Evolutionary conservation across 768 basidiomycete species (phyloP).

Genomic region (Lactarius akahatsu): DNA sequence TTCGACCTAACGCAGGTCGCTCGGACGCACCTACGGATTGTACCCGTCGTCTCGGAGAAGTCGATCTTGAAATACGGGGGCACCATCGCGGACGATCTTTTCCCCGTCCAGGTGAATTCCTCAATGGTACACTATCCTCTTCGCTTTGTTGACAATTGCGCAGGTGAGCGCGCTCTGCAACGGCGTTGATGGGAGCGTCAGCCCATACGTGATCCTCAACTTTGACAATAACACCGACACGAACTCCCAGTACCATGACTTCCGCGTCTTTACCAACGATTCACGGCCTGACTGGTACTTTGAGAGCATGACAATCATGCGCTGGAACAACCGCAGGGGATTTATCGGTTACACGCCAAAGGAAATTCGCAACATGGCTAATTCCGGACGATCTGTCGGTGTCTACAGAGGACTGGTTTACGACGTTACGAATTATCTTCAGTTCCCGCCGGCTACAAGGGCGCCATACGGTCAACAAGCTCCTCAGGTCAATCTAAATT

Average conservation of each 20-base stretch:
- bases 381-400: conserved; percentile 62
- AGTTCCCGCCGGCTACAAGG: conserved; percentile 56
- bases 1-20: conserved; percentile 80
- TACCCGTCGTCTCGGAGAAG: conserved; percentile 74
- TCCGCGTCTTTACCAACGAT: conserved; percentile 85
- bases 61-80: conserved; percentile 84
- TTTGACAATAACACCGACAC: conserved; percentile 73
- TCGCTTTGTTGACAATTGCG: conserved; percentile 14
- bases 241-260: conserved; percentile 91
- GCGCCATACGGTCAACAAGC: conserved; percentile 50
- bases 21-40: conserved; percentile 60
- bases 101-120: conserved; percentile 82
- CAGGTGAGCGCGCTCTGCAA: conserved; percentile 92
- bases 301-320: conserved; percentile 90
- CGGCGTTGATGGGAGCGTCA: conserved; percentile 76
- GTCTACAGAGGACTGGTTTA: conserved; percentile 87
- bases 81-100: conserved; percentile 64
- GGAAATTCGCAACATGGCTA: conserved; percentile 71
- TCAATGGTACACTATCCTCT: not conserved
- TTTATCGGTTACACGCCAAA: conserved; percentile 83
- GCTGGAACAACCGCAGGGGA: conserved; percentile 84
- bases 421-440: conserved; percentile 81
- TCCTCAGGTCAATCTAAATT: conserved; percentile 47
- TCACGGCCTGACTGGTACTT: conserved; percentile 98
- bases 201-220: conserved; percentile 71